Percentiles rank a stretch among this genome's conserved stretches.
Evolutionary conservation across 345 rosid genomes (phyloP).

Genomic region (Populus euphratica): DNA sequence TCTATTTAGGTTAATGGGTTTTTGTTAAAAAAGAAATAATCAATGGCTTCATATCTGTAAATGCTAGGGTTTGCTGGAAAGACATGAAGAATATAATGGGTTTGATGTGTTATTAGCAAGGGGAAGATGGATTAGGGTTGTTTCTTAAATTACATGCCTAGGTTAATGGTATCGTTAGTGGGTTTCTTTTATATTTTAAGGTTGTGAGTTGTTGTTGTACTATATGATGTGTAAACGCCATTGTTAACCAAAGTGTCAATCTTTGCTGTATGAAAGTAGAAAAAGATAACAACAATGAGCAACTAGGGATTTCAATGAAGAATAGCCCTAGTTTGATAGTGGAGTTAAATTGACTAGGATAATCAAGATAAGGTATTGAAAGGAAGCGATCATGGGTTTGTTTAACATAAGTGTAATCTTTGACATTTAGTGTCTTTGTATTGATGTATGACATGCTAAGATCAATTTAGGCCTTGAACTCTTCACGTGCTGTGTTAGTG

Average conservation of each 20-base stretch:
- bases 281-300: no score
- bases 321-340: no score
- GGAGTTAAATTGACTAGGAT: no score
- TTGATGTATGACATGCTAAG: no score
- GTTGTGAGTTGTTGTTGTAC: neutral
- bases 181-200: neutral
- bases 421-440: no score
- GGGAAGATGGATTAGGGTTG: neutral
- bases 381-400: no score
- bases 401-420: no score
- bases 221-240: neutral
- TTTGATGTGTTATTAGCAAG: neutral
- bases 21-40: neutral
- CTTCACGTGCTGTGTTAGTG: neutral
- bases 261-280: no score
- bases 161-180: neutral
- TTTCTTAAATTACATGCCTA: neutral
- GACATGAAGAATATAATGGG: neutral
- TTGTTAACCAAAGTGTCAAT: no score
- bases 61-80: neutral
- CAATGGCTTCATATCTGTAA: neutral
- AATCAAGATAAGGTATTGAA: no score
- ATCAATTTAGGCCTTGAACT: neutral
- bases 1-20: neutral
- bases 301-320: no score